Base-by-base conservation (phyloP, 2,329 filamentous ascomycete genomes). In the Colletotrichum gigasporum region DNA sequence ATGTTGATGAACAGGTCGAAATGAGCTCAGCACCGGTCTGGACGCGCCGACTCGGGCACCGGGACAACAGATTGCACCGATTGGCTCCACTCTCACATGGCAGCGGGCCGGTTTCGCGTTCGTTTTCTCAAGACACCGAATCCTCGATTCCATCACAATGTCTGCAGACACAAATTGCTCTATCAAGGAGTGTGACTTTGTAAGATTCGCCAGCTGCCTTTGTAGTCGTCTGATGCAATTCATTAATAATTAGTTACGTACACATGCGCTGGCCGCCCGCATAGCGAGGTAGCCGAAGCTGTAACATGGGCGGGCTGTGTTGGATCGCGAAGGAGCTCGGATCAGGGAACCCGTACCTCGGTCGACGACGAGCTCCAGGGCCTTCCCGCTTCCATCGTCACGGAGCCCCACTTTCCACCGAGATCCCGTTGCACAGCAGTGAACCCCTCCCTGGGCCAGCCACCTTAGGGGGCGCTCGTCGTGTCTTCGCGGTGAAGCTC, bases 21-120 rank as follows among this genome's bases (percentile, higher is more conserved):
- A 20, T 34, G n/a, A 22, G 24, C 45, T 22, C 34, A 44, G 45
- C 20, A 28, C 26, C 20, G 34, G 48, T 18, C 34, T 32, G 34
- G 34, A 5, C 56, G 1, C 20, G 11, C 30, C 41, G 48, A 54
- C 32, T 63, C 61, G 61, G 61, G 32, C 54, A 35, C 61, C 61
- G 56, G 61, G 44, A 54, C 41, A 61, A 54, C 41, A 8, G n/a
- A 64, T 54, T 64, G 24, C 28, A 14, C 61, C 55, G 61, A 64
- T 35, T 22, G 39, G 10, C 4, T 24, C 61, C 61, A 64, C 61
- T 61, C 41, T 54, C 56, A 54, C 55, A 64, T 64, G 61, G 48
- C 35, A 18, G 22, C 16, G 10, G 10, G 16, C 41, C 24, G 22
- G 12, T 11, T 30, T 24, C n/a, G 26, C 42, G n/a, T 39, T 20